These are phyloP conservation scores for Pseudocercospora fuligena DNA, from an alignment of 2,329 filamentous ascomycete species.

Conservation along the genomic window DNA sequence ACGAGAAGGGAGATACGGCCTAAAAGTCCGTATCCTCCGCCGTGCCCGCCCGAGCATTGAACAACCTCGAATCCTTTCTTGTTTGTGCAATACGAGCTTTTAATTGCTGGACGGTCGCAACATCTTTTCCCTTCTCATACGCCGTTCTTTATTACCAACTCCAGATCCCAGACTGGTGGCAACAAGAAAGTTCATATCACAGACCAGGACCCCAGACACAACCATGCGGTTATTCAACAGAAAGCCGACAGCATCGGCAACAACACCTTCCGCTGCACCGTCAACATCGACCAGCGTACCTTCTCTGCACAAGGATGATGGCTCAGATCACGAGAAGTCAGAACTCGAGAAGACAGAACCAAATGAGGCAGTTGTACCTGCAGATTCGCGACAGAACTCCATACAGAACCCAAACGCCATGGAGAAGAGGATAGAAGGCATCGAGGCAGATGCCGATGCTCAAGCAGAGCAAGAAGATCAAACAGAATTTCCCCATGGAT, in stretches of 20 bases:
- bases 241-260: conserved; percentile 20
- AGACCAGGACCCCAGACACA: conserved; percentile 1
- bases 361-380: conserved; percentile 3
- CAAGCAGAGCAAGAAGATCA: conserved; percentile 35
- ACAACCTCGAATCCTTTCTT: neutral
- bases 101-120: neutral
- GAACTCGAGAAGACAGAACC: conserved; percentile 19
- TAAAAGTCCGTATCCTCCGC: neutral
- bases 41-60: conserved; percentile 3
- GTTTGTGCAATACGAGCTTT: neutral
- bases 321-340: conserved; percentile 23
- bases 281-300: conserved; percentile 13
- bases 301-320: conserved; percentile 20
- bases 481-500: conserved; percentile 41
- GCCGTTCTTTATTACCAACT: neutral
- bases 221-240: conserved; percentile 31
- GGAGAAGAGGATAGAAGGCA: conserved; percentile 28
- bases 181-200: neutral
- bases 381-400: conserved; percentile 11
- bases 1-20: neutral
- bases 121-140: neutral
- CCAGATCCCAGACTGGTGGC: neutral
- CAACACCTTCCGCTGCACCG: conserved; percentile 13
- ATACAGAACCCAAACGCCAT: conserved; percentile 19
- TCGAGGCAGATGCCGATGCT: conserved; percentile 27